phyloP scores from a whole-genome alignment of 2,329 filamentous ascomycete genomes.

The Aspergillus intermedius region DNA sequence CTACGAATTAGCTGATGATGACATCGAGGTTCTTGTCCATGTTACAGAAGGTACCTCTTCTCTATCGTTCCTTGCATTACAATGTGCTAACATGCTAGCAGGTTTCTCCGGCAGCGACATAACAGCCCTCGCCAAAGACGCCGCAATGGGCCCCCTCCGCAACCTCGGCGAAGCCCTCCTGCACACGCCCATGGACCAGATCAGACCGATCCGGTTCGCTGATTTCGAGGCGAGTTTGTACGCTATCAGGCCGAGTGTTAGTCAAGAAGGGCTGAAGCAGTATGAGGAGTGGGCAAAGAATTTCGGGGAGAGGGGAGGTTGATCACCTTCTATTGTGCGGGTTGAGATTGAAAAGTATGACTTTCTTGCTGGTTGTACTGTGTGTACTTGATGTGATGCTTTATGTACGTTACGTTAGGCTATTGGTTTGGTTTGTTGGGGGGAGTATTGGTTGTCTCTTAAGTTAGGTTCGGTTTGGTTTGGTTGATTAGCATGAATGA shows the following conservation, averaged over 20 bases:
- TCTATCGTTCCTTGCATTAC: too few species aligned
- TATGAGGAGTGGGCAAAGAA: constrained; percentile 93
- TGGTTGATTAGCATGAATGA: too few species aligned
- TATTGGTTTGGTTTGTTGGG: too few species aligned
- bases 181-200: constrained; percentile 89
- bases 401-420: too few species aligned
- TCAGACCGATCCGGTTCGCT: constrained; percentile 71
- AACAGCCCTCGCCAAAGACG: constrained; percentile 92
- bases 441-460: too few species aligned
- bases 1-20: constrained; percentile 64
- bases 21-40: constrained; percentile 67
- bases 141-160: constrained; percentile 90
- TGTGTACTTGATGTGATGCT: too few species aligned
- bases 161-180: constrained; percentile 84
- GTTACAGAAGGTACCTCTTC: constrained; percentile 66
- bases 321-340: background rate
- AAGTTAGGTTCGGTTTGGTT: too few species aligned
- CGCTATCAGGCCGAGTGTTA: constrained; percentile 85
- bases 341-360: too few species aligned
- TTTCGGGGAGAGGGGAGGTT: constrained; percentile 82
- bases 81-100: constrained; percentile 30
- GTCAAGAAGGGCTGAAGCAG: constrained; percentile 72
- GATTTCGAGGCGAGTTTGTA: constrained; percentile 81
- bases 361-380: too few species aligned
- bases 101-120: constrained; percentile 98